These are phyloP conservation scores for Alternaria conjuncta DNA, from an alignment of 2,329 filamentous ascomycete genomes.

Conservation along the genomic window DNA sequence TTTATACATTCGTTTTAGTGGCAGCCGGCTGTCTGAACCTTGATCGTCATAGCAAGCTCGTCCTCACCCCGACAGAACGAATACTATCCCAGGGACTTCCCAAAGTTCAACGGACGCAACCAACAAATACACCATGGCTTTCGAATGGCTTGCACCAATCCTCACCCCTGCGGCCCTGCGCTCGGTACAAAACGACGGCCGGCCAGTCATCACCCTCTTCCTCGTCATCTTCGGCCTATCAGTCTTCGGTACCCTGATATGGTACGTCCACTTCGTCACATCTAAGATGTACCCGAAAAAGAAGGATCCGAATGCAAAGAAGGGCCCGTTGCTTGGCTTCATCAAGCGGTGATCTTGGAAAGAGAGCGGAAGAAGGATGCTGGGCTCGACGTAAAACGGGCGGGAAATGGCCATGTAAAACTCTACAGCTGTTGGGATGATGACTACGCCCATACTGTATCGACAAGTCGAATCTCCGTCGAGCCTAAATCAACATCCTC, in stretches of 20 bases:
- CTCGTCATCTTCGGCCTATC: conserved; percentile 78
- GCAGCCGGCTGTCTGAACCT: conserved; percentile 30
- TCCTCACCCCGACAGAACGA: background rate
- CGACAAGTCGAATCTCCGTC: background rate
- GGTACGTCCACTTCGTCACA: conserved; percentile 40
- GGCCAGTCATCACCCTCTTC: conserved; percentile 83
- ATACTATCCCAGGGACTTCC: background rate
- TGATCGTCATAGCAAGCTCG: background rate
- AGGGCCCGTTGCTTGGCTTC: conserved; percentile 31
- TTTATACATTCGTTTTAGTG: conserved; percentile 9
- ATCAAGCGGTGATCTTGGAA: conserved; percentile 23
- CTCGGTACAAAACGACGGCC: conserved; percentile 61
- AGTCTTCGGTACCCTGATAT: conserved; percentile 29
- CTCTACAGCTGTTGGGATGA: background rate
- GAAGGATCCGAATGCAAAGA: conserved; percentile 33
- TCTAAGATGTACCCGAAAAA: conserved; percentile 38
- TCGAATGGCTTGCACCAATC: conserved; percentile 41
- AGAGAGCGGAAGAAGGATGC: background rate
- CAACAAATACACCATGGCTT: conserved; percentile 27
- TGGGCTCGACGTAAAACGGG: background rate
- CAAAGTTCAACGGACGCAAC: background rate
- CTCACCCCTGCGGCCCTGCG: conserved; percentile 40
- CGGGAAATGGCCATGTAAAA: background rate
- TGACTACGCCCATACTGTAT: background rate
- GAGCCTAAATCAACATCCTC: background rate